Percentiles rank a stretch among this genome's conserved stretches.
These are phyloP conservation scores for Aspergillus novofumigatus DNA, from an alignment of 2,329 filamentous ascomycete genomes.

Conservation along the genomic window DNA sequence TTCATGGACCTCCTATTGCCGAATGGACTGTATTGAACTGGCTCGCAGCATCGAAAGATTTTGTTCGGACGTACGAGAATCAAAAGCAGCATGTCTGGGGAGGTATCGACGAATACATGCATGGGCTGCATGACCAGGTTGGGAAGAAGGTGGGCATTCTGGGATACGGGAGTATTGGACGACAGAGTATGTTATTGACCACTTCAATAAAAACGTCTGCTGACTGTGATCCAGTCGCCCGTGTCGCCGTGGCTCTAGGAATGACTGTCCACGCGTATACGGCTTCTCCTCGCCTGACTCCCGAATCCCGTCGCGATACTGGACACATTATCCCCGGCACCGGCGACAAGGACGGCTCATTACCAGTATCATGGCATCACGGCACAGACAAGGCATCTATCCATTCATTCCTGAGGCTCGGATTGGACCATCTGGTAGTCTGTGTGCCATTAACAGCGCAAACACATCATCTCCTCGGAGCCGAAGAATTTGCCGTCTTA, in stretches of 20 bases:
- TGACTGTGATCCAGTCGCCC: slow-evolving; percentile 40
- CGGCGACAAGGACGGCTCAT: slow-evolving; percentile 53
- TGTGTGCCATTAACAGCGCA: slow-evolving; percentile 54
- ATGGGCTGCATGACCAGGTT: slow-evolving; percentile 48
- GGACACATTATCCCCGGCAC: slow-evolving; percentile 67
- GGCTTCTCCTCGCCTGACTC: slow-evolving; percentile 62
- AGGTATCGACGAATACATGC: slow-evolving; percentile 14
- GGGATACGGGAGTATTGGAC: slow-evolving; percentile 60
- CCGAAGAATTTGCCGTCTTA: slow-evolving; percentile 54
- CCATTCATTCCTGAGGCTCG: slow-evolving; percentile 51
- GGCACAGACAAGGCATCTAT: slow-evolving; percentile 50
- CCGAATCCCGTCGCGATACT: slow-evolving; percentile 59
- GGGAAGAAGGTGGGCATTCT: slow-evolving; percentile 57
- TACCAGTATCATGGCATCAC: slow-evolving; percentile 56
- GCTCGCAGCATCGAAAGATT: slow-evolving; percentile 54
- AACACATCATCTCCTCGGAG: slow-evolving; percentile 54
- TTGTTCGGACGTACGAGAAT: slow-evolving; percentile 51
- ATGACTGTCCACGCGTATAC: slow-evolving; percentile 74
- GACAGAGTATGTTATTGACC: slow-evolving; percentile 47
- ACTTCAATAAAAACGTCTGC: background rate
- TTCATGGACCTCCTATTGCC: slow-evolving; percentile 61
- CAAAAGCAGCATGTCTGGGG: slow-evolving; percentile 56
- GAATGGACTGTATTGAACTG: slow-evolving; percentile 65
- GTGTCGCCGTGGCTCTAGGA: slow-evolving; percentile 61
- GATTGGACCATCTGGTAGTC: slow-evolving; percentile 56